Evolutionary conservation across 768 basidiomycete genomes (phyloP).

Genomic region (Podaxis sp.): DNA sequence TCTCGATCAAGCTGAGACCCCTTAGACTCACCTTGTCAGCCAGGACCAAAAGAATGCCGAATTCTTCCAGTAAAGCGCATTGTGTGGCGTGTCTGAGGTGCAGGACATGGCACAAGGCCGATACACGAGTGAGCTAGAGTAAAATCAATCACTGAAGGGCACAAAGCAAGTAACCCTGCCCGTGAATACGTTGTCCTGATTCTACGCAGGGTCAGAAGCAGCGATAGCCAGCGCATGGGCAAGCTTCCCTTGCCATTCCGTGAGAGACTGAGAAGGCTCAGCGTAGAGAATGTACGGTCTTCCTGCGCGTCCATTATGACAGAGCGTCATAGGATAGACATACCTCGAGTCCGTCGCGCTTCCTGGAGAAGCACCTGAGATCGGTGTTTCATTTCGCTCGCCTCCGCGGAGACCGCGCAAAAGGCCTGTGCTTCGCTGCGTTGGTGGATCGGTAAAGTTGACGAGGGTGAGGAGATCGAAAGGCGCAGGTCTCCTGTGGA

Average conservation of each 20-base stretch:
- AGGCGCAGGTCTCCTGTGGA: constrained; percentile 85
- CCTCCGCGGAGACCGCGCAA: constrained; percentile 61
- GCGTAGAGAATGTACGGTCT: constrained; percentile 84
- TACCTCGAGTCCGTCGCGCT: constrained; percentile 54
- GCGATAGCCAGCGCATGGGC: constrained; percentile 81
- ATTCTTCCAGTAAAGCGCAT: constrained; percentile 92
- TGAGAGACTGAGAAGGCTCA: constrained; percentile 65
- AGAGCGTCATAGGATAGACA: constrained; percentile 84
- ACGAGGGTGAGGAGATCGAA: constrained; percentile 84
- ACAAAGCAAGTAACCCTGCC: constrained; percentile 94
- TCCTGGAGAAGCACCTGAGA: constrained; percentile 7
- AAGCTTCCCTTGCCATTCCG: constrained; percentile 90
- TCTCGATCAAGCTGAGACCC: not conserved
- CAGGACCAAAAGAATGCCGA: constrained; percentile 94
- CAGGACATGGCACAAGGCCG: constrained; percentile 88
- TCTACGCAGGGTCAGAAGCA: constrained; percentile 55
- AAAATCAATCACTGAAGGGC: constrained; percentile 65
- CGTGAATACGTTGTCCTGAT: constrained; percentile 66
- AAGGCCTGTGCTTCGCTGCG: constrained; percentile 66
- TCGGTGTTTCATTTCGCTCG: constrained; percentile 21
- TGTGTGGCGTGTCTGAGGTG: constrained; percentile 93
- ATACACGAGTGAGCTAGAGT: constrained; percentile 32
- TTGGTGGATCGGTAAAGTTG: constrained; percentile 75
- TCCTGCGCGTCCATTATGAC: constrained; percentile 84
- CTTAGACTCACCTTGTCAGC: constrained; percentile 76